Percentiles rank a stretch among this genome's conserved stretches.
Evolutionary conservation across 345 rosid genomes (phyloP).

Genomic region (Eucalyptus leucophloia): DNA sequence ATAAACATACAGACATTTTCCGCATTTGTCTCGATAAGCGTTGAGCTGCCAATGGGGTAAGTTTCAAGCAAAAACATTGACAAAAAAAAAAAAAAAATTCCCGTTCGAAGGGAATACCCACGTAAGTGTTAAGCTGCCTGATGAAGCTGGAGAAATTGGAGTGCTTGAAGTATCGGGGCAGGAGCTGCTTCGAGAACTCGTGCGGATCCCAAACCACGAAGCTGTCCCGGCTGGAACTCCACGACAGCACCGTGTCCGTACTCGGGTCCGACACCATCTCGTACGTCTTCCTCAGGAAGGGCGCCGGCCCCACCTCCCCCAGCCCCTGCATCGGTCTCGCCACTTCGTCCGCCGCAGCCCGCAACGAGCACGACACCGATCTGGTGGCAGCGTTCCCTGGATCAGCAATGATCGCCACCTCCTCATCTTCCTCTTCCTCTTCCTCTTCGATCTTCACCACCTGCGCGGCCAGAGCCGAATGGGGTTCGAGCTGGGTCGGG

Average conservation of each 20-base stretch:
- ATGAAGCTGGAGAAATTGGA: conserved; percentile 58
- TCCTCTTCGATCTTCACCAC: not conserved
- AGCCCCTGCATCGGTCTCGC: too few relatives aligned
- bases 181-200: conserved; percentile 21
- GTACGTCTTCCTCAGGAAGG: too few relatives aligned
- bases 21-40: not conserved
- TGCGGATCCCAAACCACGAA: conserved; percentile 42
- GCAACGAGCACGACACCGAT: too few relatives aligned
- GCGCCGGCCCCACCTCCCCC: too few relatives aligned
- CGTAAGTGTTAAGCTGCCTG: conserved; percentile 61
- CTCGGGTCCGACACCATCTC: too few relatives aligned
- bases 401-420: too few relatives aligned
- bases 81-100: not conserved
- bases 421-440: not conserved
- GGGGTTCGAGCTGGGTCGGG: not conserved
- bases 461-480: not conserved
- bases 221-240: conserved; percentile 29
- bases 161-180: conserved; percentile 65
- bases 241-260: conserved; percentile 31
- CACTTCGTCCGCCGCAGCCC: too few relatives aligned
- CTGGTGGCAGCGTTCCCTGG: too few relatives aligned
- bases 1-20: not conserved
- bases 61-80: not conserved
- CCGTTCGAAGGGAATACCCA: not conserved
- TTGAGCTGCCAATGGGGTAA: not conserved